Evolutionary conservation across 257 asterid genomes (phyloP).

Genomic region (Forsythia viridissima): DNA sequence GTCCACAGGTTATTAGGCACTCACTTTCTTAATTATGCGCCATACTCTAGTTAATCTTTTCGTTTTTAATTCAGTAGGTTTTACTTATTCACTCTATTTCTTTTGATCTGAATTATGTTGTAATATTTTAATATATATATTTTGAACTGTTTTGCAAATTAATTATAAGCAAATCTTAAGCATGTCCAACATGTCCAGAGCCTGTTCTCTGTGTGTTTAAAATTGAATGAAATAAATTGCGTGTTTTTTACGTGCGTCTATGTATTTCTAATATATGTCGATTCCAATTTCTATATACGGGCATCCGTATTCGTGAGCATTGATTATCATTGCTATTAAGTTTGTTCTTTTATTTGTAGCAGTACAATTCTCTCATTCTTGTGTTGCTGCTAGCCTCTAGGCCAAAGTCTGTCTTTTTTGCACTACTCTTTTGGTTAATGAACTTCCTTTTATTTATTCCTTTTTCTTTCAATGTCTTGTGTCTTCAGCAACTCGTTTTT

Average conservation of each 20-base stretch:
- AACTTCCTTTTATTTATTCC: too few relatives aligned
- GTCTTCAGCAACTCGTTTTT: too few relatives aligned
- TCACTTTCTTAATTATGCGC: not conserved
- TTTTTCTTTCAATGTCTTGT: too few relatives aligned
- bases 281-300: too few relatives aligned
- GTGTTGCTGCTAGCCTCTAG: not conserved
- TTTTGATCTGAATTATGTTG: too few relatives aligned
- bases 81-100: not conserved
- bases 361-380: not conserved
- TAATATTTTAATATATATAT: too few relatives aligned
- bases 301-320: too few relatives aligned
- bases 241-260: not conserved
- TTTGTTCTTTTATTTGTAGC: not conserved
- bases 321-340: too few relatives aligned
- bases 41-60: not conserved
- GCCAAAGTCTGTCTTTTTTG: too few relatives aligned
- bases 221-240: not conserved
- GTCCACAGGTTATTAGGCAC: not conserved
- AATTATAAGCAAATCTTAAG: not conserved
- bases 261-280: not conserved
- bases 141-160: too few relatives aligned
- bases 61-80: not conserved
- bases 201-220: not conserved
- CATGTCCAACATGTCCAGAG: not conserved
- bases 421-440: too few relatives aligned